Evolutionary conservation across 1,139 yeast species (phyloP).

Genomic region (Casaregolazyma lundiana): DNA sequence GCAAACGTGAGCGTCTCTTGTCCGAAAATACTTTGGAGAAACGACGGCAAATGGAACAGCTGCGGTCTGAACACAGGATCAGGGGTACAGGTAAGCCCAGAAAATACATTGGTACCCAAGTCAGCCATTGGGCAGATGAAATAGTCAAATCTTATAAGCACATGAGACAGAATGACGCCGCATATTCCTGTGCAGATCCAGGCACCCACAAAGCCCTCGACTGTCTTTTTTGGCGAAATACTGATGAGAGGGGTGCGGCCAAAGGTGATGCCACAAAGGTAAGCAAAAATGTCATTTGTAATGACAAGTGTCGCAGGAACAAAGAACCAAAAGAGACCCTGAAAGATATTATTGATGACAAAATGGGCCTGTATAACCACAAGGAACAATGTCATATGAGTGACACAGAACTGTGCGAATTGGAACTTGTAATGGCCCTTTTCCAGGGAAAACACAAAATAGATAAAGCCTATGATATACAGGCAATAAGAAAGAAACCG

Average conservation of each 20-base stretch:
- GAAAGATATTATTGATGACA: constrained; percentile 81
- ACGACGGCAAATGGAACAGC: constrained; percentile 67
- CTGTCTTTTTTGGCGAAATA: constrained; percentile 94
- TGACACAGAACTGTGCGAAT: constrained; percentile 87
- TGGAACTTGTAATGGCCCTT: constrained; percentile 89
- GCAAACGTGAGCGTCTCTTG: constrained; percentile 56
- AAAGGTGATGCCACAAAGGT: constrained; percentile 93
- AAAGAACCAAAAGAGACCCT: constrained; percentile 91
- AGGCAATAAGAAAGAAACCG: constrained; percentile 77
- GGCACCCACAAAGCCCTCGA: constrained; percentile 96
- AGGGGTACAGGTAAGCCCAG: constrained; percentile 69
- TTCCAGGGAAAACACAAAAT: constrained; percentile 84
- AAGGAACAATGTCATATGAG: constrained; percentile 87
- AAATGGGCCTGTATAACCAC: constrained; percentile 95
- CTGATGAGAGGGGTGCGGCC: constrained; percentile 91
- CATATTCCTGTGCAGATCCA: constrained; percentile 89
- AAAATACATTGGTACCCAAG: constrained; percentile 52
- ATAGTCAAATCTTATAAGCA: constrained; percentile 63
- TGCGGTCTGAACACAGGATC: constrained; percentile 86
- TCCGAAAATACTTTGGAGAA: constrained; percentile 46
- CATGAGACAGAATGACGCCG: constrained; percentile 60
- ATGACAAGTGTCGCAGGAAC: constrained; percentile 89
- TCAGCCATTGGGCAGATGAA: constrained; percentile 85
- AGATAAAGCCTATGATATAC: constrained; percentile 82
- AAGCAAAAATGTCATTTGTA: constrained; percentile 93